A percentile compares a stretch with the other conserved stretches of the same genome.
phyloP scores from a whole-genome alignment of 352 stramenopile species.

The Globisporangium mamillatum region DNA sequence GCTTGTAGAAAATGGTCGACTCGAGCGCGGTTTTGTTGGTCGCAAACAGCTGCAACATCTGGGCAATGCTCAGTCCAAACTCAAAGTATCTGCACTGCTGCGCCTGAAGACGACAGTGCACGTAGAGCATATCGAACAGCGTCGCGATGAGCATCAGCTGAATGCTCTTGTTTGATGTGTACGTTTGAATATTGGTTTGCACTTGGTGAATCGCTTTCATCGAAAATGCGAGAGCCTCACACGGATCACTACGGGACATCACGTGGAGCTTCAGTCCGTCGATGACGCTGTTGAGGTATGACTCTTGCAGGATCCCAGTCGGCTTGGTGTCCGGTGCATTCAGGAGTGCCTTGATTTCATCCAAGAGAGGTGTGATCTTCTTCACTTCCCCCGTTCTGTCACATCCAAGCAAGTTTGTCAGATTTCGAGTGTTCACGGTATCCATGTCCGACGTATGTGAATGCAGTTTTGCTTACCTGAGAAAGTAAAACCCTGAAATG shows the following conservation, averaged over 20 bases:
- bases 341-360: conserved; percentile 33
- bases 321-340: conserved; percentile 8
- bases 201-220: conserved; percentile 48
- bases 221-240: conserved; percentile 42
- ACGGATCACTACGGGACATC: conserved; percentile 39
- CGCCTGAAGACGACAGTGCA: conserved; percentile 54
- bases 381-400: conserved; percentile 41
- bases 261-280: conserved; percentile 42
- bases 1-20: conserved; percentile 41
- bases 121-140: conserved; percentile 68
- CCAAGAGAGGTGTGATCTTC: conserved; percentile 38
- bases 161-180: conserved; percentile 30
- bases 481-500: conserved; percentile 47
- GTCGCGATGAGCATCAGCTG: conserved; percentile 49
- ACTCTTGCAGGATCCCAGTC: conserved; percentile 22
- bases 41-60: conserved; percentile 59
- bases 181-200: conserved; percentile 49
- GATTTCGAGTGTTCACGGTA: background rate
- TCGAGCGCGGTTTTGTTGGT: conserved; percentile 45
- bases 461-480: conserved; percentile 31
- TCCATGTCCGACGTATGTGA: background rate
- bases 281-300: conserved; percentile 55
- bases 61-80: conserved; percentile 52
- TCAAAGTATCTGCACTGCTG: conserved; percentile 67
- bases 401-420: background rate